phyloP scores from a whole-genome alignment of 2,329 filamentous ascomycete genomes.

The Pyricularia sp. region DNA sequence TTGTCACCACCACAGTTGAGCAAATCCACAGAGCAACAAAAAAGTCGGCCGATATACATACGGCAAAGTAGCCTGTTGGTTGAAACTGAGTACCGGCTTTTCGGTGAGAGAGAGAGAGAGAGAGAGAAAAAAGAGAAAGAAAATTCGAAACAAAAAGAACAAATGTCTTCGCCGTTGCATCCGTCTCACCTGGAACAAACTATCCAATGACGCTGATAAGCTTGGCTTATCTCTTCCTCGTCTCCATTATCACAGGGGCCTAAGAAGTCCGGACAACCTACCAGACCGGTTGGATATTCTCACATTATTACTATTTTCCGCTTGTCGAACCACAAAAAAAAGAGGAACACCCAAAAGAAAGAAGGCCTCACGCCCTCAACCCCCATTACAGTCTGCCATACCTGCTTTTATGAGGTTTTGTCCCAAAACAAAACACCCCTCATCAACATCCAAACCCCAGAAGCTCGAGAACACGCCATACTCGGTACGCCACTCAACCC shows the following conservation, averaged over 20 bases:
- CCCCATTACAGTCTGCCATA: not conserved
- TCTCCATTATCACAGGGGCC: constrained; percentile 34
- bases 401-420: not conserved
- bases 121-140: not conserved
- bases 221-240: constrained; percentile 47
- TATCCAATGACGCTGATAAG: constrained; percentile 48
- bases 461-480: not conserved
- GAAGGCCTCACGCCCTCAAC: not conserved
- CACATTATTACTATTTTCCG: not conserved
- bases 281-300: not conserved
- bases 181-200: not conserved
- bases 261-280: not conserved
- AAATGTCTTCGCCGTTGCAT: not conserved
- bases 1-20: not conserved
- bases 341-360: not conserved
- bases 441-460: not conserved
- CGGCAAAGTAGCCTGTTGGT: not conserved
- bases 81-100: not conserved
- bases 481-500: not conserved
- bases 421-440: not conserved
- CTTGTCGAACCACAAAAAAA: not conserved
- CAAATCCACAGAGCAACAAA: not conserved
- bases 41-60: not conserved
- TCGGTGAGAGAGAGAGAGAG: not conserved
- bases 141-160: not conserved